A percentile compares a stretch with the other conserved stretches of the same genome.
Conservation (phyloP, 139 green algal genomes). For the Cymbomonas tetramitiformis region DNA sequence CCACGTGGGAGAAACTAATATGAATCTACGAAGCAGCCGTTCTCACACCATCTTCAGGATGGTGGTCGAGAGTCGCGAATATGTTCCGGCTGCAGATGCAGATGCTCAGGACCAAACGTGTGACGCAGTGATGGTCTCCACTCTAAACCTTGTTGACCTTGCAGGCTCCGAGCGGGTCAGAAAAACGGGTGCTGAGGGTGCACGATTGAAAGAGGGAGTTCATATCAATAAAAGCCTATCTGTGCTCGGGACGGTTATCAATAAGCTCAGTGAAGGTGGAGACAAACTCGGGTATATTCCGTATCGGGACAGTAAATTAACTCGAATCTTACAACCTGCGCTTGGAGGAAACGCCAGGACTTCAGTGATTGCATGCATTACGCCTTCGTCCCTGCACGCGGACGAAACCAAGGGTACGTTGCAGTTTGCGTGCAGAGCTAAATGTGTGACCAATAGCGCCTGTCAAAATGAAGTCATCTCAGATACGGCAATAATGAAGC, state of each 20-base stretch:
- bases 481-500: slow-evolving; percentile 56
- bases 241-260: slow-evolving; percentile 11
- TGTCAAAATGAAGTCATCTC: slow-evolving; percentile 71
- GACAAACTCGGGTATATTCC: slow-evolving; percentile 24
- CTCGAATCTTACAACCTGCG: slow-evolving; percentile 41
- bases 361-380: too few species aligned
- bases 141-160: slow-evolving; percentile 26
- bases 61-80: slow-evolving; percentile 54
- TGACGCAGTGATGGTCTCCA: slow-evolving; percentile 50
- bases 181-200: slow-evolving; percentile 12
- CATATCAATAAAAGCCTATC: slow-evolving; percentile 18
- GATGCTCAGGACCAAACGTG: too few species aligned
- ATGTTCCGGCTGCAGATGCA: slow-evolving; percentile 28
- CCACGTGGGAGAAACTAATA: slow-evolving; percentile 55
- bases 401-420: too few species aligned
- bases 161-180: slow-evolving; percentile 15
- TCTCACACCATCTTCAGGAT: slow-evolving; percentile 79
- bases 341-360: too few species aligned
- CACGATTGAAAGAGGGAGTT: slow-evolving; percentile 10
- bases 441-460: slow-evolving; percentile 74
- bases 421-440: slow-evolving; percentile 67
- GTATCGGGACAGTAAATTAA: slow-evolving; percentile 44
- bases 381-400: too few species aligned
- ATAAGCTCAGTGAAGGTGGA: slow-evolving; percentile 21
- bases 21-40: slow-evolving; percentile 77